Percentiles rank a stretch among this genome's conserved stretches.
Conservation (phyloP, 805 yeast genomes). For the Clavispora carvajalis region DNA sequence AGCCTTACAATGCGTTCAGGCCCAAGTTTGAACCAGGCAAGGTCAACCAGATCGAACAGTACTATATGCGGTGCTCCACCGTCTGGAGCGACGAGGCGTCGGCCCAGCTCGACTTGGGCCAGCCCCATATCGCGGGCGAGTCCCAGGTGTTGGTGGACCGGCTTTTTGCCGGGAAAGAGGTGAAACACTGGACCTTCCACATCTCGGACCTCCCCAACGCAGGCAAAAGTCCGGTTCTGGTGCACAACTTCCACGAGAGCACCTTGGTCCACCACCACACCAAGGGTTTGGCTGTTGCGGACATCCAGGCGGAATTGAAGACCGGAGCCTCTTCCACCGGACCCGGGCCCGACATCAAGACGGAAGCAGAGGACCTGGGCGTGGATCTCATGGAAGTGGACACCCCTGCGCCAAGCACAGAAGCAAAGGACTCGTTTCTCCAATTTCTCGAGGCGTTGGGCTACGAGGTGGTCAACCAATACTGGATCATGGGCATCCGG, state of each 20-base stretch:
- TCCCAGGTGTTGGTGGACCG: slow-evolving; percentile 23
- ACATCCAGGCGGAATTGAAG: not conserved
- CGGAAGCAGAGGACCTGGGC: slow-evolving; percentile 1
- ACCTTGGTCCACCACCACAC: slow-evolving; percentile 49
- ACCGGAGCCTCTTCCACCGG: not conserved
- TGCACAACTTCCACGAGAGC: slow-evolving; percentile 60
- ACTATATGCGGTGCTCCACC: slow-evolving; percentile 45
- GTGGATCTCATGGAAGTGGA: slow-evolving; percentile 4
- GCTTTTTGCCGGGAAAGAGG: slow-evolving; percentile 23
- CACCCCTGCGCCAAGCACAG: not conserved
- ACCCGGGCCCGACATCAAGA: not conserved
- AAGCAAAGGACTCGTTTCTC: slow-evolving; percentile 33
- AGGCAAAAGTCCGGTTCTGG: slow-evolving; percentile 58
- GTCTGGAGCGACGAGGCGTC: slow-evolving; percentile 37
- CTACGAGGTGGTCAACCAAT: slow-evolving; percentile 58
- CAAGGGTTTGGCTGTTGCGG: slow-evolving; percentile 12
- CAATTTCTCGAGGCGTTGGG: slow-evolving; percentile 60
- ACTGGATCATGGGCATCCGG: slow-evolving; percentile 55
- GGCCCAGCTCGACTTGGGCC: slow-evolving; percentile 19
- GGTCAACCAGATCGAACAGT: slow-evolving; percentile 53
- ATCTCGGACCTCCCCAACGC: slow-evolving; percentile 73
- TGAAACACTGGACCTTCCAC: slow-evolving; percentile 55
- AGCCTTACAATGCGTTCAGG: slow-evolving; percentile 46
- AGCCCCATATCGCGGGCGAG: slow-evolving; percentile 19
- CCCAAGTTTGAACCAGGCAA: slow-evolving; percentile 54